Evolutionary conservation across 768 basidiomycete genomes (phyloP).

Genomic region (Suillus weaverae): DNA sequence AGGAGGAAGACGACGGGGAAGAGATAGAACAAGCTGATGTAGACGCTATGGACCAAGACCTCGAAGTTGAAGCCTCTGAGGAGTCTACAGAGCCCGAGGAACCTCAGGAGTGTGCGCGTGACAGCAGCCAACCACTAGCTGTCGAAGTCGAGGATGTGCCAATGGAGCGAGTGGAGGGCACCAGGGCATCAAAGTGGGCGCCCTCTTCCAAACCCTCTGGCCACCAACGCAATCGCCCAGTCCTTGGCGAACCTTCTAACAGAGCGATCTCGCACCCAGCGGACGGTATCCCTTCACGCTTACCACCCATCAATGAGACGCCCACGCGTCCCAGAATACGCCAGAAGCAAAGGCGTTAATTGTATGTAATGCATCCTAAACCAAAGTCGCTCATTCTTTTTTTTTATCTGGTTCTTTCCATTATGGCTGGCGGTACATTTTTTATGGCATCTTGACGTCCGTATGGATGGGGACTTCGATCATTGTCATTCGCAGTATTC

Average conservation of each 20-base stretch:
- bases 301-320: constrained; percentile 49
- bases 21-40: constrained; percentile 57
- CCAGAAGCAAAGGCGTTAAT: constrained; percentile 35
- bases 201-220: constrained; percentile 20
- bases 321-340: constrained; percentile 62
- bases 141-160: constrained; percentile 34
- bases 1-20: constrained; percentile 41
- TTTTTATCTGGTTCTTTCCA: constrained; percentile 2
- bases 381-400: background rate
- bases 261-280: constrained; percentile 26
- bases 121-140: constrained; percentile 26
- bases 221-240: constrained; percentile 18
- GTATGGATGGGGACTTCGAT: constrained; percentile 5
- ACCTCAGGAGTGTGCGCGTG: constrained; percentile 27
- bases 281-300: constrained; percentile 35
- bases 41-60: constrained; percentile 74
- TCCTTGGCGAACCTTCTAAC: constrained; percentile 25
- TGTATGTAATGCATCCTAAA: constrained; percentile 3
- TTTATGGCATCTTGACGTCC: constrained; percentile 3
- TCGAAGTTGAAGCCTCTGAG: constrained; percentile 38
- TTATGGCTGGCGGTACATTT: background rate
- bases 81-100: constrained; percentile 30
- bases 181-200: constrained; percentile 31
- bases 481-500: constrained; percentile 4
- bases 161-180: constrained; percentile 31